These are phyloP conservation scores for Ascochyta clinopodiicola DNA, from an alignment of 2,329 filamentous ascomycete species.

Conservation along the genomic window DNA sequence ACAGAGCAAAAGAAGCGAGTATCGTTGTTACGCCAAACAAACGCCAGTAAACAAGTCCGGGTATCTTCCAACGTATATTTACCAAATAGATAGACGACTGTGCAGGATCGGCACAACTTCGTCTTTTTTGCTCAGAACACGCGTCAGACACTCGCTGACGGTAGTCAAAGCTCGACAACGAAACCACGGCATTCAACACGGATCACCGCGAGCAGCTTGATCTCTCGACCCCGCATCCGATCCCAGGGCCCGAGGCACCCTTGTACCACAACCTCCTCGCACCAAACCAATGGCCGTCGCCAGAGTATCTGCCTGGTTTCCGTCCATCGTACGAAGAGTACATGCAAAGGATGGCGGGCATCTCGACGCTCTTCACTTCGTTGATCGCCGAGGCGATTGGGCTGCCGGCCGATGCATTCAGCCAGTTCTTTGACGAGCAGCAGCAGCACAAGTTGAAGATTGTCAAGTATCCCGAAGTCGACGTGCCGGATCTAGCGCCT, in stretches of 20 bases:
- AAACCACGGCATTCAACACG: conserved; percentile 73
- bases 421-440: conserved; percentile 74
- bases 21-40: not conserved
- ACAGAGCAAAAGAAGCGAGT: not conserved
- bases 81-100: not conserved
- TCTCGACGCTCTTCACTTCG: conserved; percentile 77
- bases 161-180: conserved; percentile 57
- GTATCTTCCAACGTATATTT: conserved; percentile 15
- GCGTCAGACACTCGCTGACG: conserved; percentile 31
- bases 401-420: conserved; percentile 72
- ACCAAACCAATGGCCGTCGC: conserved; percentile 80
- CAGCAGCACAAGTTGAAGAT: conserved; percentile 90
- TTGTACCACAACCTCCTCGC: conserved; percentile 76
- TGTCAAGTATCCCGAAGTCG: conserved; percentile 79
- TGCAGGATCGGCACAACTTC: conserved; percentile 7
- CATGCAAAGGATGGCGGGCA: conserved; percentile 74
- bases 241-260: conserved; percentile 68
- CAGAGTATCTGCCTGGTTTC: conserved; percentile 69
- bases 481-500: conserved; percentile 37
- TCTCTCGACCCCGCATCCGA: conserved; percentile 77
- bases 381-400: conserved; percentile 85
- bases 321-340: conserved; percentile 74
- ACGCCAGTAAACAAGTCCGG: conserved; percentile 6
- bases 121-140: conserved; percentile 2
- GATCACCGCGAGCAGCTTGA: conserved; percentile 90